Evolutionary conservation across 768 basidiomycete genomes (phyloP), one percentile per base, ranked within the genome.

Genomic region (Gyrodon lividus): DNA sequence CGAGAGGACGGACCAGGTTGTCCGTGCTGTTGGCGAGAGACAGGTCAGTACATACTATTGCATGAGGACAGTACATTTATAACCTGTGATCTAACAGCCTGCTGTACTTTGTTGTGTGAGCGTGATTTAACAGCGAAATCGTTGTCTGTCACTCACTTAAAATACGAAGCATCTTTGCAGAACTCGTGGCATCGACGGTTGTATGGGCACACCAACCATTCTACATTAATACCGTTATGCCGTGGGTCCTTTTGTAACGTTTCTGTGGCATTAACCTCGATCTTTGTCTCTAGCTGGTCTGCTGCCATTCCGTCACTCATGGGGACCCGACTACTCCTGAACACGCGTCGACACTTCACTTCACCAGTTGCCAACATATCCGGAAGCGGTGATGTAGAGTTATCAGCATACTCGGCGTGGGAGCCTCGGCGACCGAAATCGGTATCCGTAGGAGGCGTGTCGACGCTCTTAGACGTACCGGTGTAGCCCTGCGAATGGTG

Each of bases 221-320:
- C 12, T 63, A 61, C 38, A 58, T 65, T 42, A 59, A 56, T 26
- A 46, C 59, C 17, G 39, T 65, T 31, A 61, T 59, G 51, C 63
- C 63, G 63, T 63, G 39, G 6, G 63, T 59, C 31, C 23, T 26
- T 42, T 17, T 35, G 6, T 34, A 19, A 8, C 22, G 3, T n/a
- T 43, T 19, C 31, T 14, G 16, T 33, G 37, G 10, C 23, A 35
- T 6, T 7, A 2, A 20, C 31, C 43, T 51, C 26, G 19, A 23
- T 45, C 41, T 28, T 9, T 34, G 17, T 23, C 20, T 20, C 14
- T 30, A 66, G 64, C 6, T 66, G 64, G 64, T 60, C 61, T 5
- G 48, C 60, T 2, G 61, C 63, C 10, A 49, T 64, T 4, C 63
- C 64, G 2, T 62, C 63, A 8, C 33, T 66, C 2, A 56, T 66